Percentiles rank a stretch among this genome's conserved stretches.
These are phyloP conservation scores for Ustulina deusta DNA, from an alignment of 2,329 filamentous ascomycete species.

Conservation along the genomic window DNA sequence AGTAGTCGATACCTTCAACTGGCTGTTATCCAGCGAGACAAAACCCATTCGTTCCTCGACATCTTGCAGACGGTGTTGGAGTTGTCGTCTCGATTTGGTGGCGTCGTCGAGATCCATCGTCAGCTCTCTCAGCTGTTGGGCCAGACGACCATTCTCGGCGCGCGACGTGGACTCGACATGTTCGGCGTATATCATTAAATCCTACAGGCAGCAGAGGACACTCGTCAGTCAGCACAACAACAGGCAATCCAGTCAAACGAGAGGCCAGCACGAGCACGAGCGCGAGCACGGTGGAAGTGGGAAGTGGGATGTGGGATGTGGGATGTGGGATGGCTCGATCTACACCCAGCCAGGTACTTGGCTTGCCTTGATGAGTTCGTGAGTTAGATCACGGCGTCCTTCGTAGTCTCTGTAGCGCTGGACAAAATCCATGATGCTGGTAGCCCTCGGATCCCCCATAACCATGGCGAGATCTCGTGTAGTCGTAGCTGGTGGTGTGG, in stretches of 20 bases:
- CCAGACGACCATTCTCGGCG: conserved; percentile 59
- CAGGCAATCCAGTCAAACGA: conserved; percentile 22
- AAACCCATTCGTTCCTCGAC: conserved; percentile 54
- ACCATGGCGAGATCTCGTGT: conserved; percentile 22
- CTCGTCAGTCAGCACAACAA: conserved; percentile 23
- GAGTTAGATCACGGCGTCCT: conserved; percentile 55
- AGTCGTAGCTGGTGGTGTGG: neutral
- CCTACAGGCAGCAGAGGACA: conserved; percentile 51
- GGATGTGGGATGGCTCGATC: conserved; percentile 14
- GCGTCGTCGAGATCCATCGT: conserved; percentile 65
- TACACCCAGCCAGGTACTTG: conserved; percentile 9
- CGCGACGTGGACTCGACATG: conserved; percentile 57
- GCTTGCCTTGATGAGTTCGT: conserved; percentile 62
- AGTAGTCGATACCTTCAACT: conserved; percentile 58
- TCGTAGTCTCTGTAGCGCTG: conserved; percentile 61
- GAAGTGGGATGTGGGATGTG: conserved; percentile 14
- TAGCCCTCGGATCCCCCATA: conserved; percentile 41
- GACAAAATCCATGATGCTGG: conserved; percentile 61
- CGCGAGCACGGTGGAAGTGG: neutral
- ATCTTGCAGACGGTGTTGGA: conserved; percentile 62
- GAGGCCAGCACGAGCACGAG: conserved; percentile 21
- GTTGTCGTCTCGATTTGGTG: conserved; percentile 60
- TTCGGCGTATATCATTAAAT: conserved; percentile 61
- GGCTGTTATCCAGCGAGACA: conserved; percentile 55
- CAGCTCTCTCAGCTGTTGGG: conserved; percentile 56